Evolutionary conservation across 2,329 filamentous ascomycete genomes (phyloP), one percentile per base, ranked within the genome.

Genomic region (Diaporthe amygdali): DNA sequence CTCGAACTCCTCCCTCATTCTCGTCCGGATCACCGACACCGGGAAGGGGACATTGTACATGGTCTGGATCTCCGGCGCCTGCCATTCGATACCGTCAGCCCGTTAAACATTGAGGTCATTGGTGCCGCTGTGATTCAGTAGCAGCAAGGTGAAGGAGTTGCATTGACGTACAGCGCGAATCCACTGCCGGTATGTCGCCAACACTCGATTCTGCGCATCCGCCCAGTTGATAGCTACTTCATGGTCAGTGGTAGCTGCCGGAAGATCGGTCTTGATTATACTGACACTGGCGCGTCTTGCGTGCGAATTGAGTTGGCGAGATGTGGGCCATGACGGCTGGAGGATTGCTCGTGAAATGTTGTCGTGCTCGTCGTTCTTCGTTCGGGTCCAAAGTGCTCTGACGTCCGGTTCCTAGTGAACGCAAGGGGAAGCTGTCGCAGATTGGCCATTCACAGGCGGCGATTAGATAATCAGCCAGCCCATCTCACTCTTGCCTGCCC

Each of bases 1-100:
- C 88, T 99, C 96, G 81, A 98, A 99, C 82, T 99, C 95, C 85
- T 98, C 93, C 81, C 96, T 91, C 82, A 98, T 93, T 85, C 97
- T 96, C 72, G 96, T 97, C 77, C 96, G 93, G 81, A 99, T 92
- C 74, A 90, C 88, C 49, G 96, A 93, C 67, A 98, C 91, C 67
- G 96, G 95, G 80, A 97, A 90, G 81, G 94, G 94, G 79, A 99
- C 87, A 74, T 93, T 93, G 90, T 99, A 99, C 94, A 98, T 97
- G 74, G 91, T 93, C 84, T 98, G 96, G 80, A 99, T 96, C 82
- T 98, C 95, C 73, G 96, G 96, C 49, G 95, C 95, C 96, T 99
- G 81, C 39, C 8, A 44, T 10, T 15, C 55, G 54, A 68, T 68
- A 49, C 56, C 47, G 47, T 73, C 39, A 73, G 73, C 52, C 66